phyloP scores from a whole-genome alignment of 23 red algal genomes.

The Gracilaria vermiculophylla region DNA sequence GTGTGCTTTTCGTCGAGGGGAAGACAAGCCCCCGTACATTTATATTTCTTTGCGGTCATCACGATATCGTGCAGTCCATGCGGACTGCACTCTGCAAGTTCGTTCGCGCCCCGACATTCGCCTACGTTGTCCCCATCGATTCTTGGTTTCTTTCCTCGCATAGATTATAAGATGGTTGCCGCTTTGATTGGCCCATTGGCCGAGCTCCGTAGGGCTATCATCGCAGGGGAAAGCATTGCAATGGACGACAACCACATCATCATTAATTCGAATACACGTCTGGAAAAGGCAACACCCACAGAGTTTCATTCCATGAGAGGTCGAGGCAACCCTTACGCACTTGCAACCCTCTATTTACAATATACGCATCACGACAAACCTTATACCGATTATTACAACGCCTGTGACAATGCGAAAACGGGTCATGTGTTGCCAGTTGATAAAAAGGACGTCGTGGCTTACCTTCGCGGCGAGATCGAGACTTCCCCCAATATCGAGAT shows the following conservation, averaged over 20 bases:
- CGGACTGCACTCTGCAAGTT: too few relatives aligned
- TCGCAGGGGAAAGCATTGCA: neutral
- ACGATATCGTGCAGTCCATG: too few relatives aligned
- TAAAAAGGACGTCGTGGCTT: slow-evolving; percentile 75
- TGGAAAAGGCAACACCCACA: slow-evolving; percentile 38
- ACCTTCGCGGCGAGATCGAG: slow-evolving; percentile 61
- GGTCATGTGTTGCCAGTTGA: slow-evolving; percentile 66
- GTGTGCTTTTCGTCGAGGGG: too few relatives aligned
- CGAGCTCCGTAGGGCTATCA: slow-evolving; percentile 60
- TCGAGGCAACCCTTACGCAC: slow-evolving; percentile 43
- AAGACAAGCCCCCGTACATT: too few relatives aligned
- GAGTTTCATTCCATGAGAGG: slow-evolving; percentile 66
- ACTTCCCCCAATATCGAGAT: slow-evolving; percentile 57
- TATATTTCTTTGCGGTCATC: too few relatives aligned
- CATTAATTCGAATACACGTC: slow-evolving; percentile 25
- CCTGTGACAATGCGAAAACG: slow-evolving; percentile 43
- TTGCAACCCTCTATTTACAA: slow-evolving; percentile 59
- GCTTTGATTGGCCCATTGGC: neutral
- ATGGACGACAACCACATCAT: slow-evolving; percentile 45
- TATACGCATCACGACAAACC: slow-evolving; percentile 32
- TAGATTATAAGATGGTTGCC: neutral
- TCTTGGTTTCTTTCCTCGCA: neutral
- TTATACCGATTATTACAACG: slow-evolving; percentile 66
- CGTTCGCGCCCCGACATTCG: neutral
- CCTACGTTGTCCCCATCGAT: neutral